Conservation (phyloP, 1,284 basidiomycete species). For the Ceratobasidium theobromae region DNA sequence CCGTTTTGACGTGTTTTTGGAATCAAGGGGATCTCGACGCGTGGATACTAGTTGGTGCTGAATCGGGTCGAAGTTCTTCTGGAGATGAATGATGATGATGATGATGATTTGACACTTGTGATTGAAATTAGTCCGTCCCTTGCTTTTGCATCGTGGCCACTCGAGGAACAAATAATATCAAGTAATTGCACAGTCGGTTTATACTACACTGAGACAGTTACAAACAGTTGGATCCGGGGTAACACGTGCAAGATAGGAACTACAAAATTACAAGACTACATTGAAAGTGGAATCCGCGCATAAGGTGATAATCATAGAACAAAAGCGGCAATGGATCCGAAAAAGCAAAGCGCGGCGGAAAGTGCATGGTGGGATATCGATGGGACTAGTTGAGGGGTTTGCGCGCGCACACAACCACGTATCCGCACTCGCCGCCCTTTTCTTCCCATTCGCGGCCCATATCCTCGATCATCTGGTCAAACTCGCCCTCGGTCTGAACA, state of each 20-base stretch:
- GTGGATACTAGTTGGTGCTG: too few relatives aligned
- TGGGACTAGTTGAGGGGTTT: slow-evolving; percentile 19
- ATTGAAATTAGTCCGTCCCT: not conserved
- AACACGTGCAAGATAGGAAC: not conserved
- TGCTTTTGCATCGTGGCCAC: not conserved
- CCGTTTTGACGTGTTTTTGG: too few relatives aligned
- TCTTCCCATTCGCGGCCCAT: slow-evolving; percentile 29
- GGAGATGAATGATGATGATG: too few relatives aligned
- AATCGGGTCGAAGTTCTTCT: not conserved
- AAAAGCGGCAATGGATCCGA: too few relatives aligned
- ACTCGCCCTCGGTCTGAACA: slow-evolving; percentile 18
- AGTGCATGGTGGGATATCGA: too few relatives aligned
- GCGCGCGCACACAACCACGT: slow-evolving; percentile 25
- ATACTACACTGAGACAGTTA: slow-evolving; percentile 1
- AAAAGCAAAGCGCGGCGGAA: too few relatives aligned
- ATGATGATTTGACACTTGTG: not conserved
- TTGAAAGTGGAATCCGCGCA: too few relatives aligned
- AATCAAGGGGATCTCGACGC: too few relatives aligned
- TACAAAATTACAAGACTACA: not conserved
- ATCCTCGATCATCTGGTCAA: slow-evolving; percentile 29
- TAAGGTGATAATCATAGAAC: too few relatives aligned
- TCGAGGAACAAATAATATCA: too few relatives aligned
- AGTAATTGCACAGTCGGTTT: not conserved
- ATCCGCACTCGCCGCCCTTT: slow-evolving; percentile 26
- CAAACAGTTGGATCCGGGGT: not conserved